A percentile compares a stretch with the other conserved stretches of the same genome.
Conservation (phyloP, 2,329 filamentous ascomycete species). For the Colletotrichum aenigma region DNA sequence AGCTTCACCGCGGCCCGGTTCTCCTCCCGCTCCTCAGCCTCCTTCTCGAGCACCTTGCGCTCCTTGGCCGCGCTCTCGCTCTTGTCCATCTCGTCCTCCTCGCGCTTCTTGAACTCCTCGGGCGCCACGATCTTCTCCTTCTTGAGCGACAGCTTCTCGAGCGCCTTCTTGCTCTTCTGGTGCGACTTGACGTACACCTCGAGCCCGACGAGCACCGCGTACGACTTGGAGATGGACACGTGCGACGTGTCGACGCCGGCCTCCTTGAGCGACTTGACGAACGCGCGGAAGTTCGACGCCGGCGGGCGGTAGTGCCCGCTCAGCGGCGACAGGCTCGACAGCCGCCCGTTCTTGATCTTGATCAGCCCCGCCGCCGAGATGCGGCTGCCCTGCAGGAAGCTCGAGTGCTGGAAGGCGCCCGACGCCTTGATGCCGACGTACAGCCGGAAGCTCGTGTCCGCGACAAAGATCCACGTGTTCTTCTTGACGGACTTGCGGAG, state of each 20-base stretch:
- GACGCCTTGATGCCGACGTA: conserved; percentile 91
- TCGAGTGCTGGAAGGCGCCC: conserved; percentile 89
- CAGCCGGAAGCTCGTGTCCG: conserved; percentile 82
- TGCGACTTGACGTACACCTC: conserved; percentile 79
- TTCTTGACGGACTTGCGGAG: conserved; percentile 80
- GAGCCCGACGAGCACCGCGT: conserved; percentile 80
- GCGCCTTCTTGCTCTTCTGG: conserved; percentile 62
- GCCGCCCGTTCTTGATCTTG: conserved; percentile 79
- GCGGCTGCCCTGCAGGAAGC: conserved; percentile 82
- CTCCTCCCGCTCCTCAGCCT: conserved; percentile 43
- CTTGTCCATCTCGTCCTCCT: conserved; percentile 65
- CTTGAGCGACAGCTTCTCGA: conserved; percentile 53
- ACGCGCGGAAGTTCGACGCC: conserved; percentile 80
- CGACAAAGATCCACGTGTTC: conserved; percentile 93
- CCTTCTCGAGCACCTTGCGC: conserved; percentile 44
- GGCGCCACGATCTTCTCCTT: conserved; percentile 67
- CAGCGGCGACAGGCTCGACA: conserved; percentile 73
- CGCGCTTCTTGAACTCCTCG: conserved; percentile 58
- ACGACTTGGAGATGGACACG: conserved; percentile 80
- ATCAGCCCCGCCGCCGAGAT: conserved; percentile 85
- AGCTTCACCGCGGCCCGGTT: conserved; percentile 31
- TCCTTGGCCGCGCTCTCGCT: conserved; percentile 63
- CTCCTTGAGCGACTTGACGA: conserved; percentile 74
- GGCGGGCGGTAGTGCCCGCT: conserved; percentile 88
- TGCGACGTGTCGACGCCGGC: conserved; percentile 79